Evolutionary conservation across 2,329 filamentous ascomycete genomes (phyloP), one percentile per base, ranked within the genome.

Genomic region (Xylariales sp.): DNA sequence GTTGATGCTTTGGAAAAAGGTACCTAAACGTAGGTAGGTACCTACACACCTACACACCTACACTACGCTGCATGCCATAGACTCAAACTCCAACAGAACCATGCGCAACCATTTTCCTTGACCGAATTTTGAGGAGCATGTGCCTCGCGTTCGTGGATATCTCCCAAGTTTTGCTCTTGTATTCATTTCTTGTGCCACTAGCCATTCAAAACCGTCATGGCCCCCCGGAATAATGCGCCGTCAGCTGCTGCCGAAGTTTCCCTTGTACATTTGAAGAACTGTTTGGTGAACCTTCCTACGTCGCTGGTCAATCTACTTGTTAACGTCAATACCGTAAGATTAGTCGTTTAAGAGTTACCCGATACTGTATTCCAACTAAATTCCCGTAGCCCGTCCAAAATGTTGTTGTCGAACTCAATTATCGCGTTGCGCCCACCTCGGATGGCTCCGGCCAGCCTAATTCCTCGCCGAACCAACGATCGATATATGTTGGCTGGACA

Each of bases 401-500:
- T 91, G 93, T 98, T 74, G 88, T 98, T 69, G 91, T 99, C 79
- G 96, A 99, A 82, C 87, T 99, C 71, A 91, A 86, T 78, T 97
- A 92, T 81, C 89, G 90, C 76, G 86, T 69, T 48, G 82, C 86
- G 28, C 79, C 87, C 48, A 77, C 75, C 53, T 62, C 84, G 63
- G 76, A 80, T 62, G 78, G 81, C 63, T 75, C 83, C 59, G 77
- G 80, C 56, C 82, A 84, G 71, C 76, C 82, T 32, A 75, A 72
- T 62, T 83, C 84, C 74, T 76, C 83, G 46, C 78, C 84, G 59
- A 78, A 83, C 61, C 87, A 89, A 73, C 88, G 86, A 75, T 97
- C 93, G 55, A 85, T 97, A 74, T 99, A 92, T 78, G 85, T 97
- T 67, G 96, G 96, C 79, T 99, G 96, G 96, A 97, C 96, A 10